Conservation (phyloP, 2,329 filamentous ascomycete genomes). For the Colletotrichum cordylinicola region DNA sequence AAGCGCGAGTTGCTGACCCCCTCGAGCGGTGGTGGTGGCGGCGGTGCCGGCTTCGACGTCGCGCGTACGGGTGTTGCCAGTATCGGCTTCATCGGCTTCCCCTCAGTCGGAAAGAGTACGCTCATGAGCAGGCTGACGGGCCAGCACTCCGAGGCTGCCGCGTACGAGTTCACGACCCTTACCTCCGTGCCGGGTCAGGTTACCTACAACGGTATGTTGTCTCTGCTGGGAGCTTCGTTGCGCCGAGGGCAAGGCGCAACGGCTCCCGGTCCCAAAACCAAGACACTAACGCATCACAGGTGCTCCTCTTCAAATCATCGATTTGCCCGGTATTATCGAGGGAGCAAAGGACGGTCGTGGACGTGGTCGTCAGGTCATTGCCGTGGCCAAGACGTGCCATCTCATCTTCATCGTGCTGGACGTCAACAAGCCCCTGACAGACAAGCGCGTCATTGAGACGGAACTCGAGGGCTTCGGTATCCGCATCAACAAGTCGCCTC, state of each 20-base stretch:
- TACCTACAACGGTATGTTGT: conserved; percentile 76
- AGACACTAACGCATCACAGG: conserved; percentile 44
- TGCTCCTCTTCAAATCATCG: conserved; percentile 96
- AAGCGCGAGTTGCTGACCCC: conserved; percentile 95
- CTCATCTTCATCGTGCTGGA: conserved; percentile 98
- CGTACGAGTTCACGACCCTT: conserved; percentile 98
- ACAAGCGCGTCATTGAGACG: conserved; percentile 93
- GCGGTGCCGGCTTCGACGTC: conserved; percentile 92
- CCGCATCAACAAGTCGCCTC: conserved; percentile 94
- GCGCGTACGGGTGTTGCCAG: conserved; percentile 96
- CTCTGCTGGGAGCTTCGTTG: not conserved
- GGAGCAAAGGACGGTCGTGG: conserved; percentile 98
- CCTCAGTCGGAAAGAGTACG: conserved; percentile 97
- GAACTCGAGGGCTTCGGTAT: conserved; percentile 98
- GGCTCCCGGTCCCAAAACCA: not conserved
- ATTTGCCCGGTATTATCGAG: conserved; percentile 98
- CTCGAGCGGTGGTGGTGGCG: conserved; percentile 81
- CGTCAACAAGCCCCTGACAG: conserved; percentile 96
- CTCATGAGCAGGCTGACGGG: conserved; percentile 94
- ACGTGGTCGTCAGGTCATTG: conserved; percentile 97
- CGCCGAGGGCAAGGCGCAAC: not conserved
- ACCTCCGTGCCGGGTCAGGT: conserved; percentile 98
- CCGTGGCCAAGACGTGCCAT: conserved; percentile 98
- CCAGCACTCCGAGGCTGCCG: conserved; percentile 95
- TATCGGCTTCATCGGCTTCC: conserved; percentile 97